These are phyloP conservation scores for Pterocarpus santalinus DNA, from an alignment of 306 rosid genomes.

Conservation along the genomic window DNA sequence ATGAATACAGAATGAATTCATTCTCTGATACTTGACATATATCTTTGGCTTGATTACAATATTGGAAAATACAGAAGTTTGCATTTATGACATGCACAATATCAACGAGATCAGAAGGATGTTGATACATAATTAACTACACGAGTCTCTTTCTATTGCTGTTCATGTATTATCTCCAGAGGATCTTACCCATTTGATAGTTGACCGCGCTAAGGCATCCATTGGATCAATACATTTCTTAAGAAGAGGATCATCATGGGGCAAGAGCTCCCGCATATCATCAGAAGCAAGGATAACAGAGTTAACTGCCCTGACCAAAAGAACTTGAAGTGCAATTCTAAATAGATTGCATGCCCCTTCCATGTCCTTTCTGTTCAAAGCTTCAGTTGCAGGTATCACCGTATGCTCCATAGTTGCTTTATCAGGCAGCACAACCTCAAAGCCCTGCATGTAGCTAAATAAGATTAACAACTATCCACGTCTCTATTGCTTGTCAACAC, in stretches of 20 bases:
- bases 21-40: constrained; percentile 26
- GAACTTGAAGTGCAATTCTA: constrained; percentile 82
- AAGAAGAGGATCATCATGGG: constrained; percentile 64
- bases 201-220: constrained; percentile 57
- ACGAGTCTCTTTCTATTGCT: constrained; percentile 14
- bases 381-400: constrained; percentile 75
- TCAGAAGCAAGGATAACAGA: constrained; percentile 73
- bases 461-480: constrained; percentile 28
- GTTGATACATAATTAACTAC: constrained; percentile 11
- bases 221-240: constrained; percentile 59
- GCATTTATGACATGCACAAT: constrained; percentile 27
- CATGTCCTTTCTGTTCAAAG: constrained; percentile 74
- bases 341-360: constrained; percentile 81
- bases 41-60: constrained; percentile 35
- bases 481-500: constrained; percentile 28
- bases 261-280: constrained; percentile 69
- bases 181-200: constrained; percentile 56
- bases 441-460: constrained; percentile 70
- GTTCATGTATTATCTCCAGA: constrained; percentile 41
- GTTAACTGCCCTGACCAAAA: constrained; percentile 77
- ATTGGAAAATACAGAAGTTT: constrained; percentile 22
- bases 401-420: constrained; percentile 82
- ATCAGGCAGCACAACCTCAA: constrained; percentile 79
- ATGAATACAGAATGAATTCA: constrained; percentile 42
- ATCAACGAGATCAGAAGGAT: constrained; percentile 43